Percentiles rank a stretch among this genome's conserved stretches.
Evolutionary conservation across 177 flowering plant genomes (phyloP).

Genomic region (Vitis hybrid): DNA sequence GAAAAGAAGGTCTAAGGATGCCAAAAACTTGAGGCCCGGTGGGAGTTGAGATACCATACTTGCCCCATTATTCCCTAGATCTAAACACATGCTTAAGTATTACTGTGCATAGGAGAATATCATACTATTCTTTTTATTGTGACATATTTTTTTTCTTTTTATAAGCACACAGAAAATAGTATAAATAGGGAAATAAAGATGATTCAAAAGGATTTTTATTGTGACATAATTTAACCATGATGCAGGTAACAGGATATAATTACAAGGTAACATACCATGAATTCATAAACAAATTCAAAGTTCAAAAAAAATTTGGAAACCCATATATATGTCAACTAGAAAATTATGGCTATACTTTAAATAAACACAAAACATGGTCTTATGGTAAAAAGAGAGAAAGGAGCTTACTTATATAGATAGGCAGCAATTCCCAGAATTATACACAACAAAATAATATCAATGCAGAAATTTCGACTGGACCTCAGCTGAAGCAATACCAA

Average conservation of each 20-base stretch:
- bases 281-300: too few species aligned
- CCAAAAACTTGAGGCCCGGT: not conserved
- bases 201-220: too few species aligned
- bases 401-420: constrained; percentile 91
- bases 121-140: too few species aligned
- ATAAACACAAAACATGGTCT: not conserved
- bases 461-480: constrained; percentile 92
- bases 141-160: too few species aligned
- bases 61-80: not conserved
- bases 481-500: constrained; percentile 64
- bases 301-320: too few species aligned
- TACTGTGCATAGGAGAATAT: too few species aligned
- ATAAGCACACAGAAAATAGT: too few species aligned
- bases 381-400: constrained; percentile 1
- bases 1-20: not conserved
- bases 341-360: not conserved
- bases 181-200: too few species aligned
- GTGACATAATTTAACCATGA: too few species aligned
- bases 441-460: constrained; percentile 83
- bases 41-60: not conserved
- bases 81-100: constrained; percentile 3
- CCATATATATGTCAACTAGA: not conserved
- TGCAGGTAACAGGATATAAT: too few species aligned
- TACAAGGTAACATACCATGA: too few species aligned
- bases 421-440: constrained; percentile 94